These are phyloP conservation scores for Colletotrichum musicola DNA, from an alignment of 2,329 filamentous ascomycete genomes.

Conservation along the genomic window DNA sequence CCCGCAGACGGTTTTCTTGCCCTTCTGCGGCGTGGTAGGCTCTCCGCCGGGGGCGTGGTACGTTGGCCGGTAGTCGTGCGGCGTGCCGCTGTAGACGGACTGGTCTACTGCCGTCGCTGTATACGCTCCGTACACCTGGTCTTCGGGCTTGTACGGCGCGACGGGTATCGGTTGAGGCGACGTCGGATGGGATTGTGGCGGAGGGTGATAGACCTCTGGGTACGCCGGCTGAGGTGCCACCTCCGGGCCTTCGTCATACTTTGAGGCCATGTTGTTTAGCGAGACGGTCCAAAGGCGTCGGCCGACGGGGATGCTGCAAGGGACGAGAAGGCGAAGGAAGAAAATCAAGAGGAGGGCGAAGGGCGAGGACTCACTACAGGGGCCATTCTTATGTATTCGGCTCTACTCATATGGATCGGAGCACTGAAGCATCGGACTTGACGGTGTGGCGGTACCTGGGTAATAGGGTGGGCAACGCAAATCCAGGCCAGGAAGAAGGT, in stretches of 20 bases:
- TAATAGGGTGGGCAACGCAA: neutral
- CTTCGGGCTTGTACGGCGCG: slow-evolving; percentile 27
- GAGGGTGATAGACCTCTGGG: slow-evolving; percentile 36
- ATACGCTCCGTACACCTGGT: slow-evolving; percentile 28
- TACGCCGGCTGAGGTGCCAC: slow-evolving; percentile 30
- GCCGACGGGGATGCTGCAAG: neutral
- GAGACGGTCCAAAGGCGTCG: neutral
- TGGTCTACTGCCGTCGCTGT: slow-evolving; percentile 22
- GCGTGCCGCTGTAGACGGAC: slow-evolving; percentile 27
- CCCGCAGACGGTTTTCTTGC: slow-evolving; percentile 33
- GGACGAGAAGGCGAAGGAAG: slow-evolving; percentile 10
- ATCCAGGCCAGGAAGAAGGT: slow-evolving; percentile 6
- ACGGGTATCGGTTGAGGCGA: slow-evolving; percentile 27
- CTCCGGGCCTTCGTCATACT: slow-evolving; percentile 38
- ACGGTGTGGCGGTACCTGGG: neutral
- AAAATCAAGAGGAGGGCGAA: slow-evolving; percentile 2
- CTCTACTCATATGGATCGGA: slow-evolving; percentile 18
- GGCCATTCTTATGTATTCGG: slow-evolving; percentile 33
- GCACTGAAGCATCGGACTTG: neutral
- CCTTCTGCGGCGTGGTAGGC: slow-evolving; percentile 4
- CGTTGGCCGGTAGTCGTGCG: slow-evolving; percentile 10
- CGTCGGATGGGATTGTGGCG: slow-evolving; percentile 9
- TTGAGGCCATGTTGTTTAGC: slow-evolving; percentile 17
- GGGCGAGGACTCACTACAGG: slow-evolving; percentile 15
- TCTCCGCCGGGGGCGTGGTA: slow-evolving; percentile 11